These are phyloP conservation scores for Arachis hypogaea DNA, from an alignment of 306 rosid genomes.

Conservation along the genomic window DNA sequence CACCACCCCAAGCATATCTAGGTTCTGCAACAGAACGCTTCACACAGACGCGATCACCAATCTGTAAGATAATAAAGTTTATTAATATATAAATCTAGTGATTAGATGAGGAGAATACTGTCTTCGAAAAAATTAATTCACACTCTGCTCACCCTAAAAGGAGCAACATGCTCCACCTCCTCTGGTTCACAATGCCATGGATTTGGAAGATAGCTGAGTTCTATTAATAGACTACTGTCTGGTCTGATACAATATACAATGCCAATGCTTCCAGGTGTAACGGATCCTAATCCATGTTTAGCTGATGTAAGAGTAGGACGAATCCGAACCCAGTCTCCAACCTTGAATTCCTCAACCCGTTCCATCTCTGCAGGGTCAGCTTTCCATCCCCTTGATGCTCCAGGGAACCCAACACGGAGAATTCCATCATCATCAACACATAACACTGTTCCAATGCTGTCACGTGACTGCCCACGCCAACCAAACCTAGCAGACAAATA, in stretches of 20 bases:
- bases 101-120: neutral
- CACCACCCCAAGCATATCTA: constrained; percentile 99
- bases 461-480: constrained; percentile 99
- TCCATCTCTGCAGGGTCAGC: constrained; percentile 99
- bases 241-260: constrained; percentile 95
- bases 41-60: constrained; percentile 91
- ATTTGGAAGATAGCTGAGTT: constrained; percentile 92
- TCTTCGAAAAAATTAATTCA: constrained; percentile 17
- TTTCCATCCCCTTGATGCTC: constrained; percentile 99
- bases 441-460: constrained; percentile 95
- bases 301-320: constrained; percentile 97
- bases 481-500: constrained; percentile 72
- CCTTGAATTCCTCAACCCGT: constrained; percentile 96
- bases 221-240: constrained; percentile 90
- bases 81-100: constrained; percentile 17
- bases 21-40: constrained; percentile 99
- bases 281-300: constrained; percentile 97
- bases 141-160: constrained; percentile 70
- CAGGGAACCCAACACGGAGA: constrained; percentile 98
- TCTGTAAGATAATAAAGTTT: constrained; percentile 55
- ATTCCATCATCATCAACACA: constrained; percentile 98
- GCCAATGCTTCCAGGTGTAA: constrained; percentile 98
- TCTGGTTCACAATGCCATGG: constrained; percentile 99
- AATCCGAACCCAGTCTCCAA: constrained; percentile 98
- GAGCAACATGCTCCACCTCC: constrained; percentile 92